These are phyloP conservation scores for Daldinia caldariorum DNA, from an alignment of 495 filamentous ascomycete genomes.

Conservation along the genomic window DNA sequence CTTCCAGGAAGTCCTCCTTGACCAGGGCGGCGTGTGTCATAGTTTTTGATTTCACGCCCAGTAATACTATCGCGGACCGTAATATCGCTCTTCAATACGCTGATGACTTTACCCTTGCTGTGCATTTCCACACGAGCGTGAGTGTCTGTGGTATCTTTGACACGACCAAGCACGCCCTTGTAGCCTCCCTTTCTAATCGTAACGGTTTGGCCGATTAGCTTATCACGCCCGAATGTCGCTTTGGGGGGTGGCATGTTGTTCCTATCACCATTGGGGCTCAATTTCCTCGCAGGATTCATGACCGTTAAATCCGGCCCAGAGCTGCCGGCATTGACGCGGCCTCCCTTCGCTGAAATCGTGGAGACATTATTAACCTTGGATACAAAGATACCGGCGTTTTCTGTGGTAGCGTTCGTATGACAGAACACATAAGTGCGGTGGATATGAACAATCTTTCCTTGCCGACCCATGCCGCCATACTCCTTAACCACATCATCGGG, in stretches of 20 bases:
- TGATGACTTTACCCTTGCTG: conserved; percentile 87
- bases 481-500: conserved; percentile 93
- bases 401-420: conserved; percentile 81
- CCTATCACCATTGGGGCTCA: conserved; percentile 60
- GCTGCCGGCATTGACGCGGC: conserved; percentile 64
- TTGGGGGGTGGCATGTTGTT: conserved; percentile 80
- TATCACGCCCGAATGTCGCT: conserved; percentile 76
- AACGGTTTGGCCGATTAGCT: conserved; percentile 90
- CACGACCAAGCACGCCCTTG: conserved; percentile 93
- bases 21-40: conserved; percentile 66
- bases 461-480: conserved; percentile 81
- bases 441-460: conserved; percentile 90
- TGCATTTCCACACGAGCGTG: conserved; percentile 91
- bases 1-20: conserved; percentile 56
- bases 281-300: conserved; percentile 91
- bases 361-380: conserved; percentile 84
- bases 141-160: conserved; percentile 88
- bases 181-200: conserved; percentile 82
- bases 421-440: conserved; percentile 89
- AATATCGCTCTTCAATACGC: conserved; percentile 78
- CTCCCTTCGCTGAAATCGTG: conserved; percentile 91
- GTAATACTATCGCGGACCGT: conserved; percentile 84
- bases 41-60: conserved; percentile 75
- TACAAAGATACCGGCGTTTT: conserved; percentile 91
- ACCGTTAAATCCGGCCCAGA: conserved; percentile 78